These are phyloP conservation scores for Metschnikowia borealis DNA, from an alignment of 805 yeast species.

Conservation along the genomic window DNA sequence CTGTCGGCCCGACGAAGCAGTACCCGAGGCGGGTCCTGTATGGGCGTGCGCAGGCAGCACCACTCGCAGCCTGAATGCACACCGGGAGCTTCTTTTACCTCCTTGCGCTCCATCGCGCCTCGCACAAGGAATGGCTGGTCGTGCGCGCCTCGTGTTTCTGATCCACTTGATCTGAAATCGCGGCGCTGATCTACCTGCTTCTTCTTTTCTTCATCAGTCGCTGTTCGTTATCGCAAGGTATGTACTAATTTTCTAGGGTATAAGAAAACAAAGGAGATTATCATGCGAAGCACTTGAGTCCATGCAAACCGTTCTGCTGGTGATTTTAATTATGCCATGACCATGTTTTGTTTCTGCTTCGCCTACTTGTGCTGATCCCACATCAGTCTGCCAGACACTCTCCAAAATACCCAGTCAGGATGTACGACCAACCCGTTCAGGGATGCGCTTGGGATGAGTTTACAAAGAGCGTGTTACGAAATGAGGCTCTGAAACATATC, in stretches of 20 bases:
- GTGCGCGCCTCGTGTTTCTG: conserved; percentile 16
- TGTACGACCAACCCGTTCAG: no score
- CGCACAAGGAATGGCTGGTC: conserved; percentile 8
- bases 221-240: conserved; percentile 23
- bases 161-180: conserved; percentile 8
- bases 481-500: background rate
- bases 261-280: background rate
- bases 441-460: no score
- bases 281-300: no score
- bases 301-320: no score
- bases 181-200: conserved; percentile 8
- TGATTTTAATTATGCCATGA: no score
- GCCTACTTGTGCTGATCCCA: no score
- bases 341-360: no score
- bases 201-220: conserved; percentile 16
- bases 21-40: background rate
- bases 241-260: conserved; percentile 6
- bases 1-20: background rate
- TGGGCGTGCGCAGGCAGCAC: background rate
- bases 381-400: no score
- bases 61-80: background rate
- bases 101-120: conserved; percentile 5
- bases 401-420: no score
- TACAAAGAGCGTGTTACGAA: background rate
- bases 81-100: background rate